Base-by-base conservation (phyloP, 768 basidiomycete genomes). In the Mrakia hoshinonis region DNA sequence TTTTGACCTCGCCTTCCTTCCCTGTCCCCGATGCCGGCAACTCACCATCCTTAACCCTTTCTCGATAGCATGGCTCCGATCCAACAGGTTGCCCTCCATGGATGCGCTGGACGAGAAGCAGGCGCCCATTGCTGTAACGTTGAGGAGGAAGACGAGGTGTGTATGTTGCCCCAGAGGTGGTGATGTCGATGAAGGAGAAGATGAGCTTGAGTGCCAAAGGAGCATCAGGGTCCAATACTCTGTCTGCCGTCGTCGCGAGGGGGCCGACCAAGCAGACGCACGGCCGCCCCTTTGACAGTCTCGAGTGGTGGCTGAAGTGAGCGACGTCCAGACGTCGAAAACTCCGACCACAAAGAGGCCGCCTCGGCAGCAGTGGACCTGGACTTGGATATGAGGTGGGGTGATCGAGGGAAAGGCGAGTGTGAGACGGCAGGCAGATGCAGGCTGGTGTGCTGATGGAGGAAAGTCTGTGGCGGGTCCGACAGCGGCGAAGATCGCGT, bases 301-400 rank as follows among this genome's bases (percentile, higher is more conserved):
- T 43, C 7, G 43, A 26, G 12, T 64, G 12, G 13, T 24, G 22
- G 38, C 31, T 6, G 46, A 71, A 22, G 65, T 60, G 48, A 61
- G 62, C 10, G 64, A 13, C 76, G 88, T n/a, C n/a, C 85, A 10
- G 84, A 86, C 74, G 78, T 79, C 62, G 83, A 82, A 43, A 82
- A 81, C 63, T 87, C 87, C 13, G 83, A 85, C 76, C 38, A 38
- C 11, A 31, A 31, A n/a, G 62, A 39, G n/a, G 34, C 4, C 18
- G 22, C 89, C 88, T n/a, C n/a, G n/a, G n/a, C n/a, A n/a, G n/a
- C n/a, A 88, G 89, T 89, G 79, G 82, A 82, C 72, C n/a, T n/a
- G n/a, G 89, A 89, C 77, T 73, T 74, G 52, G 60, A 52, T 31
- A 67, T 64, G 20, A 67, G 61, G 39, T 72, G 70, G 70, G 24